Percentiles rank a stretch among this genome's conserved stretches.
phyloP scores from a whole-genome alignment of 116 monocot genomes.

The Trichopus zeylanicus region DNA sequence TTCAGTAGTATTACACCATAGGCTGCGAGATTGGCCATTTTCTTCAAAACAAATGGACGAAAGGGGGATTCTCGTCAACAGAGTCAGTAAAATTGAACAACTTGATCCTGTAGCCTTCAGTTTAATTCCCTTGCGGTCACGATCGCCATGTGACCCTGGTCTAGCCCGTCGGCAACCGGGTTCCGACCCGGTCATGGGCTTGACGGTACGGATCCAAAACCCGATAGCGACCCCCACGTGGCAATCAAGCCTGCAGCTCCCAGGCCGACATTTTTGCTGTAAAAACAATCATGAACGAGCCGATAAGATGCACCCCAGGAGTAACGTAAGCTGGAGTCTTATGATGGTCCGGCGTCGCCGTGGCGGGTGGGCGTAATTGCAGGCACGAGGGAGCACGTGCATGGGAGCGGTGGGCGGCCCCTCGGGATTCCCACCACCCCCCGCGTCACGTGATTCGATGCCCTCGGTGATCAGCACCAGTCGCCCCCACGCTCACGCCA shows the following conservation, averaged over 20 bases:
- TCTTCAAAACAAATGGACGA: no score
- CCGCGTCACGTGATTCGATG: conserved; percentile 50
- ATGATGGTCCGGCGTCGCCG: neutral
- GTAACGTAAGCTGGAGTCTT: no score
- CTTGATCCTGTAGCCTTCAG: neutral
- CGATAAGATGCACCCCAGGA: no score
- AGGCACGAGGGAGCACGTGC: conserved; percentile 47
- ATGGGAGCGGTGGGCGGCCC: conserved; percentile 4
- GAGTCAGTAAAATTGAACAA: neutral
- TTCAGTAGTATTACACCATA: no score
- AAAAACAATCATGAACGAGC: no score
- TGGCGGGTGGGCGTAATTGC: conserved; percentile 7
- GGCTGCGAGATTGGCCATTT: no score
- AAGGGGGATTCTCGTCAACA: no score
- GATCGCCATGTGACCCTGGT: neutral
- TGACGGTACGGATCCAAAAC: neutral
- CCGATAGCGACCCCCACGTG: conserved; percentile 1
- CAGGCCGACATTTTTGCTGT: neutral
- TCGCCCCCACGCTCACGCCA: neutral
- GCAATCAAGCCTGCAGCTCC: neutral
- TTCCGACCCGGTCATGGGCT: neutral
- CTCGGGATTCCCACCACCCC: conserved; percentile 36
- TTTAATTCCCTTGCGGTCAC: neutral
- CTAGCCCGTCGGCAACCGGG: neutral
- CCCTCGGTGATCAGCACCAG: neutral